Conservation (phyloP, 148 eudicot species). For the Cornus controversa region DNA sequence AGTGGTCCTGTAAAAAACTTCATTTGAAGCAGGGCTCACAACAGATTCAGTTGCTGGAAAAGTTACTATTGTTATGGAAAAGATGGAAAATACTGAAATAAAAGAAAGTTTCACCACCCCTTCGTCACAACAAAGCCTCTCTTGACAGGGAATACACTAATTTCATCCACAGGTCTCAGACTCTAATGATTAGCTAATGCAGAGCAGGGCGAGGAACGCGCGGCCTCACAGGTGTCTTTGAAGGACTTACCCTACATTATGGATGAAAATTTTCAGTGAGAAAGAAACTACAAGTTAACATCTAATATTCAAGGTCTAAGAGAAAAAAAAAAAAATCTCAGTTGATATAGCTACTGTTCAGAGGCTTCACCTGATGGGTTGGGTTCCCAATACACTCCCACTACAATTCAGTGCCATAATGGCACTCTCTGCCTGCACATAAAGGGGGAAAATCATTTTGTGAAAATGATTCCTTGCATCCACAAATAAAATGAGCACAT, state of each 20-base stretch:
- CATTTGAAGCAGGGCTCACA: constrained; percentile 16
- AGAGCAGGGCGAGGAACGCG: constrained; percentile 47
- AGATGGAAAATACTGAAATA: constrained; percentile 17
- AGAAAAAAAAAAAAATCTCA: background rate
- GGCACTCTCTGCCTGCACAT: constrained; percentile 86
- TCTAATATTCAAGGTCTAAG: background rate
- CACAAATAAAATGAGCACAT: background rate
- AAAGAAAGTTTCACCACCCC: constrained; percentile 15
- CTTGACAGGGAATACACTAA: constrained; percentile 10
- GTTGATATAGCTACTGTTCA: background rate
- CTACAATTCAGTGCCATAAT: constrained; percentile 82
- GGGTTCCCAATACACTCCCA: constrained; percentile 72
- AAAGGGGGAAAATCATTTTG: background rate
- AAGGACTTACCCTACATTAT: constrained; percentile 84
- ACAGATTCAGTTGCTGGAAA: constrained; percentile 8
- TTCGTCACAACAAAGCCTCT: background rate
- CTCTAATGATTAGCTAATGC: constrained; percentile 19
- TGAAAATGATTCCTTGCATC: background rate
- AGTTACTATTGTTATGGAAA: constrained; percentile 8
- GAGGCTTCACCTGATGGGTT: constrained; percentile 64
- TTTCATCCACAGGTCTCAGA: background rate
- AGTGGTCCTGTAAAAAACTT: constrained; percentile 15
- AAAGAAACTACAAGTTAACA: background rate
- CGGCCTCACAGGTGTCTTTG: constrained; percentile 98
- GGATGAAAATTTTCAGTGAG: background rate